phyloP scores from a whole-genome alignment of 2,329 filamentous ascomycete genomes.

The Didymella arachidicola region DNA sequence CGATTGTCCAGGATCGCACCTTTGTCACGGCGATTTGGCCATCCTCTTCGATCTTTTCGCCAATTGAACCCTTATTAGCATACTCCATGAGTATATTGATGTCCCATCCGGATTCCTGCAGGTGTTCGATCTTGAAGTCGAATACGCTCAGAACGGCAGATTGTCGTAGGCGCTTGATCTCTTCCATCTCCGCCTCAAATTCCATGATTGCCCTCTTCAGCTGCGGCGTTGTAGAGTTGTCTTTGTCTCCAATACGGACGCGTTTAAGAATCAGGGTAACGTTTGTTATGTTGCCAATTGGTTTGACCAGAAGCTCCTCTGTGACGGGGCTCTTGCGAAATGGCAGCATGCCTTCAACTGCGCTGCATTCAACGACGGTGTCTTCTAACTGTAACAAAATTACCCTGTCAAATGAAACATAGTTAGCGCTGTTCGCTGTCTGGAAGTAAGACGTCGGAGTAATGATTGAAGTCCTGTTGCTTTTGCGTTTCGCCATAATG shows the following conservation, averaged over 20 bases:
- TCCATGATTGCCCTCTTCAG: constrained; percentile 79
- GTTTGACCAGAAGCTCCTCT: constrained; percentile 75
- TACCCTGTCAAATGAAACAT: constrained; percentile 71
- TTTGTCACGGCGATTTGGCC: constrained; percentile 76
- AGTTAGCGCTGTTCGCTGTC: constrained; percentile 40
- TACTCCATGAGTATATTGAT: constrained; percentile 78
- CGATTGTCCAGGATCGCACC: constrained; percentile 88
- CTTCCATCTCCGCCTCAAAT: constrained; percentile 78
- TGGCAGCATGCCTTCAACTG: constrained; percentile 71
- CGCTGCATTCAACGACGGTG: constrained; percentile 71
- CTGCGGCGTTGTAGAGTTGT: constrained; percentile 68
- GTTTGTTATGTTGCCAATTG: constrained; percentile 61
- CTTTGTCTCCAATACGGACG: constrained; percentile 51
- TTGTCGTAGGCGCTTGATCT: constrained; percentile 77
- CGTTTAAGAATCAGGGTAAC: constrained; percentile 70
- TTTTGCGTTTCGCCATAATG: constrained; percentile 64
- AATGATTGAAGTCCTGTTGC: constrained; percentile 52
- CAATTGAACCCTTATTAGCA: constrained; percentile 81
- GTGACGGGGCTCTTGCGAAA: constrained; percentile 72
- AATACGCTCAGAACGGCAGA: constrained; percentile 79
- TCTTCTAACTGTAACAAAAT: constrained; percentile 69
- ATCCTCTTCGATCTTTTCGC: constrained; percentile 81
- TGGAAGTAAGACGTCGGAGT: constrained; percentile 51
- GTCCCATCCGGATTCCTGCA: constrained; percentile 68
- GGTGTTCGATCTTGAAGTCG: constrained; percentile 74